These are phyloP conservation scores for Eutrema salsugineum DNA, from an alignment of 441 rosid genomes.

Conservation along the genomic window DNA sequence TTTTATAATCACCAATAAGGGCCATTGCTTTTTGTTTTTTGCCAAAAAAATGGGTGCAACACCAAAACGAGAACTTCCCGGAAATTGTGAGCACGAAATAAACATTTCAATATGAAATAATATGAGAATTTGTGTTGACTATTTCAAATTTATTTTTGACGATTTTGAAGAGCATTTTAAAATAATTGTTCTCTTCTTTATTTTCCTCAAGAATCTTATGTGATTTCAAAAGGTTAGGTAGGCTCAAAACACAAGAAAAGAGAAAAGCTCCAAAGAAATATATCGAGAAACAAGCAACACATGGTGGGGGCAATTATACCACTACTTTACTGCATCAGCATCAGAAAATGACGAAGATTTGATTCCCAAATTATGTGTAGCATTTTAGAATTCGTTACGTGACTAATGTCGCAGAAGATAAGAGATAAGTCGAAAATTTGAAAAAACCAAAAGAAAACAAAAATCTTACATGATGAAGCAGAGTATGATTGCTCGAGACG, in stretches of 20 bases:
- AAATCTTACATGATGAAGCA: slow-evolving; percentile 38
- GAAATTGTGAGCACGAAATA: too few species aligned
- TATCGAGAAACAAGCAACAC: slow-evolving; percentile 15
- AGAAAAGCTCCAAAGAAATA: slow-evolving; percentile 21
- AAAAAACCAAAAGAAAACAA: neutral
- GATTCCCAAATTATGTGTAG: neutral
- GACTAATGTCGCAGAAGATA: neutral
- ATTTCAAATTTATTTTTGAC: too few species aligned
- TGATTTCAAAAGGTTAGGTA: neutral
- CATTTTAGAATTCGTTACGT: neutral
- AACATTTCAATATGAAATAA: too few species aligned
- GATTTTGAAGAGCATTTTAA: too few species aligned
- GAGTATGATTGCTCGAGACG: slow-evolving; percentile 31
- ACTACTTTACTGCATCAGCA: neutral
- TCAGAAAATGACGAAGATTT: slow-evolving; percentile 10
- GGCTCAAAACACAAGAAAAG: slow-evolving; percentile 9
- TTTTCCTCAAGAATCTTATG: neutral
- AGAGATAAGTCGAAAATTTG: neutral
- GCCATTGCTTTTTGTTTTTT: too few species aligned
- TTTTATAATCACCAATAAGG: too few species aligned
- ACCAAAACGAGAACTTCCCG: too few species aligned
- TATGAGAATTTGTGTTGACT: too few species aligned
- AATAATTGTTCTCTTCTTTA: neutral
- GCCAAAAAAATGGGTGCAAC: too few species aligned
- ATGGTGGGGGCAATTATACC: slow-evolving; percentile 18